Evolutionary conservation across 2,329 filamentous ascomycete genomes (phyloP).

Genomic region (Talaromyces albobiverticillius): DNA sequence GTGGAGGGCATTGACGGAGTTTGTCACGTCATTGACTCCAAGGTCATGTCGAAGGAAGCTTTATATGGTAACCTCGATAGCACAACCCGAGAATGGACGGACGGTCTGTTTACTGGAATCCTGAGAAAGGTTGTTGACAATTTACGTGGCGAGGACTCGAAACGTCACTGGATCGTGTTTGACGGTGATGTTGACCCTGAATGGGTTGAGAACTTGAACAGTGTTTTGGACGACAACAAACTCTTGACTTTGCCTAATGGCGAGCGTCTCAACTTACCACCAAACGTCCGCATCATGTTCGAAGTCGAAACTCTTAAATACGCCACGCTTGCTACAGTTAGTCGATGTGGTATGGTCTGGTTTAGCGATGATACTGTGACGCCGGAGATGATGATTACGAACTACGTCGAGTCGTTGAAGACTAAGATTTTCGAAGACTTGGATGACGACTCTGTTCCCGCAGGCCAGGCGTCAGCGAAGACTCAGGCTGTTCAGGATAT

Average conservation of each 20-base stretch:
- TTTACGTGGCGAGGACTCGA: slow-evolving; percentile 90
- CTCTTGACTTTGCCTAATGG: slow-evolving; percentile 94
- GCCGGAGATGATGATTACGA: slow-evolving; percentile 83
- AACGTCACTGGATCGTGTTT: slow-evolving; percentile 99
- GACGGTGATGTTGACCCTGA: slow-evolving; percentile 98
- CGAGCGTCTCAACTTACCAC: slow-evolving; percentile 89
- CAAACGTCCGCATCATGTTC: slow-evolving; percentile 99
- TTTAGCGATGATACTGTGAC: slow-evolving; percentile 98
- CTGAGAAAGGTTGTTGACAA: slow-evolving; percentile 98
- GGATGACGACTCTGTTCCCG: slow-evolving; percentile 81
- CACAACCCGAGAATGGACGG: slow-evolving; percentile 97
- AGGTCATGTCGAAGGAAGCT: slow-evolving; percentile 99
- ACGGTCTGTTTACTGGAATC: slow-evolving; percentile 96
- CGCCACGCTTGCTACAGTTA: slow-evolving; percentile 96
- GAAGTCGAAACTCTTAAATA: slow-evolving; percentile 98
- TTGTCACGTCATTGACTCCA: slow-evolving; percentile 96
- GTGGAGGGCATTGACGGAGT: slow-evolving; percentile 92
- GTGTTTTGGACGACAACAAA: slow-evolving; percentile 98
- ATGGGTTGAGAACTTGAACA: slow-evolving; percentile 99
- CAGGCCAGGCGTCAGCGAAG: slow-evolving; percentile 73
- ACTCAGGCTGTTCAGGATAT: slow-evolving; percentile 74
- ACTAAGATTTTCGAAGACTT: slow-evolving; percentile 88
- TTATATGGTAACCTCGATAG: slow-evolving; percentile 94
- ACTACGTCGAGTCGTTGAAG: slow-evolving; percentile 82
- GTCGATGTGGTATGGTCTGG: slow-evolving; percentile 99